Percentiles rank a stretch among this genome's conserved stretches.
These are phyloP conservation scores for Fusarium keratoplasticum DNA, from an alignment of 2,329 filamentous ascomycete species.

Conservation along the genomic window DNA sequence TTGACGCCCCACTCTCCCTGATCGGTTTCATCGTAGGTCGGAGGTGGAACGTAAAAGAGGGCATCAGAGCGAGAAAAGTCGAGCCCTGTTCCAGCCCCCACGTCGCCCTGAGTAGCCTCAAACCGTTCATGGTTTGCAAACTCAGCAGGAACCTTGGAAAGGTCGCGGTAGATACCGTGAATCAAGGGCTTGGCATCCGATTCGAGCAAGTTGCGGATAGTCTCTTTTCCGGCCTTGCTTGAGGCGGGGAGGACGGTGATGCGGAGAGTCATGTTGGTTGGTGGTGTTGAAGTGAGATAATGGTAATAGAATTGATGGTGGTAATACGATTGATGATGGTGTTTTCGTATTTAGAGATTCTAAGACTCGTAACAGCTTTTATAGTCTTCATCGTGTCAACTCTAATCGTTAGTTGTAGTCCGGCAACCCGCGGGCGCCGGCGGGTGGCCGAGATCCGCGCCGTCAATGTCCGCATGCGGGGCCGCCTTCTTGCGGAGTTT, in stretches of 20 bases:
- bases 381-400: not conserved
- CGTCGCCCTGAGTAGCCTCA: slow-evolving; percentile 46
- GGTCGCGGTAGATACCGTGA: slow-evolving; percentile 47
- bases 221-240: slow-evolving; percentile 46
- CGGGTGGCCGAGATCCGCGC: not conserved
- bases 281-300: not conserved
- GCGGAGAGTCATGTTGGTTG: slow-evolving; percentile 44
- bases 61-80: slow-evolving; percentile 46
- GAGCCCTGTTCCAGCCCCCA: slow-evolving; percentile 39
- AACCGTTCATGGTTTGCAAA: slow-evolving; percentile 46
- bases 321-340: not conserved
- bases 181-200: slow-evolving; percentile 35
- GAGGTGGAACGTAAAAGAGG: slow-evolving; percentile 51
- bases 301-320: too few species aligned
- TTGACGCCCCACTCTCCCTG: slow-evolving; percentile 38
- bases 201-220: slow-evolving; percentile 44
- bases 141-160: slow-evolving; percentile 44
- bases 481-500: slow-evolving; percentile 2
- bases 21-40: slow-evolving; percentile 42
- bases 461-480: slow-evolving; percentile 4
- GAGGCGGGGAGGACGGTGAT: slow-evolving; percentile 51
- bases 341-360: not conserved
- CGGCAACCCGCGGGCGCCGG: not conserved
- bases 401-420: not conserved
- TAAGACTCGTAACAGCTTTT: not conserved